Evolutionary conservation across 805 yeast genomes (phyloP), one percentile per base, ranked within the genome.

Genomic region (Nakazawaea ishiwadae): DNA sequence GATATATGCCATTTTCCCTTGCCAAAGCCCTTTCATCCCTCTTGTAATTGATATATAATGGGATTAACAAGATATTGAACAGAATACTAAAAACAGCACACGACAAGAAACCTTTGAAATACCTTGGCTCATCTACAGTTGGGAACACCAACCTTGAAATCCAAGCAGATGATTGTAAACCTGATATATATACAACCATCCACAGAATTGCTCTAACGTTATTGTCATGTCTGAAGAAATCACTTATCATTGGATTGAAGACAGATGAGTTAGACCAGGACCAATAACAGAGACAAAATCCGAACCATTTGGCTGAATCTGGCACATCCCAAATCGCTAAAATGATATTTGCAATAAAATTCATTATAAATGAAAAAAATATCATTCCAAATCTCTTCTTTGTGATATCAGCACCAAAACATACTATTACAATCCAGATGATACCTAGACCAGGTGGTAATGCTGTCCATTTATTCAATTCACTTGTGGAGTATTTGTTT

Each of bases 181-280:
- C 79, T 33, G 71, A 66, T 4, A 77, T 59, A 53, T 79, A 77
- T 57, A 73, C 69, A 5, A 73, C 62, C 48, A 77, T 75, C 72
- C 80, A 73, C 4, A 72, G 71, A 33, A 78, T 71, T 5, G 81
- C 74, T 49, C 78, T 64, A 33, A 69, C 66, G 45, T 76, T 71
- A 12, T 75, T 74, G 52, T 78, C 80, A 43, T 71, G 63, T 47
- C 86, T 64, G 47, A 77, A 65, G 37, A 78, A 69, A 57, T 78
- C 84, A 51, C 71, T 72, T 42, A 73, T 74, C 65, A 74, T 69
- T 1, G 81, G 69, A 65, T 78, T 75, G 37, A 77, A 59, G 37
- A 78, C 80, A 0, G 84, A 80, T 2, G 83, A 77, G 56, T 75
- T 76, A 14, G 84, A 73, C 72, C 83, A 79, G 9, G 81, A 75